These are phyloP conservation scores for Coleophoma crateriformis DNA, from an alignment of 2,329 filamentous ascomycete genomes.

Conservation along the genomic window DNA sequence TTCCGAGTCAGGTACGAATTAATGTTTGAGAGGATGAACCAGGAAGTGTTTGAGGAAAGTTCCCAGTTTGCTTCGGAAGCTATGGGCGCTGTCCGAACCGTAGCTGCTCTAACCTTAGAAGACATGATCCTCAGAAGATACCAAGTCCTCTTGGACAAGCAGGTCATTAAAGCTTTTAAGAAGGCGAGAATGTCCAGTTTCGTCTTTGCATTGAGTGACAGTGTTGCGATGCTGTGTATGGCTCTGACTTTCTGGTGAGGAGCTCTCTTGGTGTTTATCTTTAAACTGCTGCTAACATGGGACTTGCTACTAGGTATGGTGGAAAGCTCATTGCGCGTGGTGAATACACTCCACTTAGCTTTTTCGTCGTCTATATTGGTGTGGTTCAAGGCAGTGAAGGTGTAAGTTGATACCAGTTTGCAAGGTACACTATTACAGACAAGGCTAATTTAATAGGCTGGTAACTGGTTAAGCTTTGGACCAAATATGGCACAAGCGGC, in stretches of 20 bases:
- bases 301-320: conserved; percentile 18
- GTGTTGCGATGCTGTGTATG: conserved; percentile 49
- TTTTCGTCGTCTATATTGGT: conserved; percentile 49
- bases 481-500: conserved; percentile 53
- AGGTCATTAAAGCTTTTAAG: conserved; percentile 40
- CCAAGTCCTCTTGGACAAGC: conserved; percentile 35
- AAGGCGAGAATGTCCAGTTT: conserved; percentile 42
- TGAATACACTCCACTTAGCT: conserved; percentile 37
- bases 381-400: conserved; percentile 46
- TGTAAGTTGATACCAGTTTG: conserved; percentile 9
- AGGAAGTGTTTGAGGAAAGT: conserved; percentile 52
- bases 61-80: conserved; percentile 60
- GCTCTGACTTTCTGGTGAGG: conserved; percentile 49
- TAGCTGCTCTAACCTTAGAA: conserved; percentile 56
- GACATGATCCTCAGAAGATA: conserved; percentile 48
- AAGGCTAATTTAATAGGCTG: conserved; percentile 21
- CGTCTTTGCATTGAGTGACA: conserved; percentile 48
- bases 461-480: conserved; percentile 45
- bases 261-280: too few relatives aligned
- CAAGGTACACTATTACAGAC: too few relatives aligned
- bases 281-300: too few relatives aligned
- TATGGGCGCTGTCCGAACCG: conserved; percentile 56
- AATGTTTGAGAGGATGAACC: conserved; percentile 52
- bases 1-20: conserved; percentile 46
- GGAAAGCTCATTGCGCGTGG: conserved; percentile 36